phyloP scores from a whole-genome alignment of 2,329 filamentous ascomycete species.

The Ramularia endophylla region DNA sequence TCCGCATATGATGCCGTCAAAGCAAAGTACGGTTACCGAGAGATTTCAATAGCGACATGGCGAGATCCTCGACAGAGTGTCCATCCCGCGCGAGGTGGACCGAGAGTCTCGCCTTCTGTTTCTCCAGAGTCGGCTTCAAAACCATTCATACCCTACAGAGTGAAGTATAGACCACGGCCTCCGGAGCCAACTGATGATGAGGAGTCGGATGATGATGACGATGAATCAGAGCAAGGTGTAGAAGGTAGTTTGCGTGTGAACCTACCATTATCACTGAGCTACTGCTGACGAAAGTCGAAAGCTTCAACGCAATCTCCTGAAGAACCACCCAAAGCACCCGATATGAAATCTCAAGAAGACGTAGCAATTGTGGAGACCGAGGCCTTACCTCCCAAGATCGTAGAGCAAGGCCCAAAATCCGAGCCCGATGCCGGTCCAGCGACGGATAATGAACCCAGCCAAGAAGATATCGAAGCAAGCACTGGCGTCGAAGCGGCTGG shows the following conservation, averaged over 20 bases:
- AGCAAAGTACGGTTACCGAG: too few species aligned
- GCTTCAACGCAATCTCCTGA: conserved; percentile 6
- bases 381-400: too few species aligned
- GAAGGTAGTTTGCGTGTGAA: not conserved
- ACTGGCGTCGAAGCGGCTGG: too few species aligned
- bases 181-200: conserved; percentile 26
- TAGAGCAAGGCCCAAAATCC: too few species aligned
- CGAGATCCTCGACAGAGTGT: conserved; percentile 21
- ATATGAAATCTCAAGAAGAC: too few species aligned
- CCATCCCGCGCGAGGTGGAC: conserved; percentile 23
- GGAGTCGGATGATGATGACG: conserved; percentile 10
- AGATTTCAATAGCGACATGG: conserved; percentile 24
- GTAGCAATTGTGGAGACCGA: too few species aligned
- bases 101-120: conserved; percentile 12
- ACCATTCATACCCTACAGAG: conserved; percentile 23
- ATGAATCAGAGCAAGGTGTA: not conserved
- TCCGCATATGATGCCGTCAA: too few species aligned
- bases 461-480: too few species aligned
- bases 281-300: conserved; percentile 5
- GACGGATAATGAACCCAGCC: too few species aligned
- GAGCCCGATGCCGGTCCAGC: too few species aligned
- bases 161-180: conserved; percentile 13
- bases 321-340: not conserved
- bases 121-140: conserved; percentile 19
- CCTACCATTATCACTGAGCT: not conserved